Base-by-base conservation (phyloP, 78 protist species). In the Dictyostelium capitatum region DNA sequence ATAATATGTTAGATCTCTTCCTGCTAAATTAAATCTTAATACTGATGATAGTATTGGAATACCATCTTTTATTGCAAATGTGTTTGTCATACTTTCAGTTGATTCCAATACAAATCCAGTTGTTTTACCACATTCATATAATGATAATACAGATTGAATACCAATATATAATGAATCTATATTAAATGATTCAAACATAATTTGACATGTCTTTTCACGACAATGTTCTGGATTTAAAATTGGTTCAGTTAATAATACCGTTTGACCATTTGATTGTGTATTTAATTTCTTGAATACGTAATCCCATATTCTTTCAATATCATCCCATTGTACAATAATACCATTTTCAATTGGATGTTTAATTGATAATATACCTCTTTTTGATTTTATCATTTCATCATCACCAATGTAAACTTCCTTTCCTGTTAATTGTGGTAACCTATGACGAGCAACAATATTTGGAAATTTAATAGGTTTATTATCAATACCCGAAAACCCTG, bases 231-330 rank as follows among this genome's bases (percentile, higher is more conserved):
- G 82, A 25, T 87, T 72, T 30, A 79, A 53, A 53, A 98, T 97
- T 37, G 98, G 96, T 83, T 98, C 99, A 19, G 98, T 93, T 57
- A 98, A 78, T 46, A 98, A 93, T 12, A 97, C 82, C 53, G 97
- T 96, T 83, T 96, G 98, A 28, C 43, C 43, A 37, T 37, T 37
- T 37, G 43, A 37, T 37, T 97, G 80, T 84, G 19, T 14, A 47
- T 82, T 64, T n/a, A 78, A 30, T 62, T 84, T 78, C 17, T 83
- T 75, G 62, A 83, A 83, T 6, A 3, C 2, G 25, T 64, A 23
- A 80, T n/a, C 5, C 84, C 84, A 80, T 7, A 80, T 17, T 50
- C 23, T 80, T 20, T 80, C 80, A 50, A 73, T 73, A 73, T 47
- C 57, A 47, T 73, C 72, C 83, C 83, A 79, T 28, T 79, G 17